Percentiles rank a stretch among this genome's conserved stretches.
These are phyloP conservation scores for Marasmius tenuissimus DNA, from an alignment of 1,284 basidiomycete species.

Conservation along the genomic window DNA sequence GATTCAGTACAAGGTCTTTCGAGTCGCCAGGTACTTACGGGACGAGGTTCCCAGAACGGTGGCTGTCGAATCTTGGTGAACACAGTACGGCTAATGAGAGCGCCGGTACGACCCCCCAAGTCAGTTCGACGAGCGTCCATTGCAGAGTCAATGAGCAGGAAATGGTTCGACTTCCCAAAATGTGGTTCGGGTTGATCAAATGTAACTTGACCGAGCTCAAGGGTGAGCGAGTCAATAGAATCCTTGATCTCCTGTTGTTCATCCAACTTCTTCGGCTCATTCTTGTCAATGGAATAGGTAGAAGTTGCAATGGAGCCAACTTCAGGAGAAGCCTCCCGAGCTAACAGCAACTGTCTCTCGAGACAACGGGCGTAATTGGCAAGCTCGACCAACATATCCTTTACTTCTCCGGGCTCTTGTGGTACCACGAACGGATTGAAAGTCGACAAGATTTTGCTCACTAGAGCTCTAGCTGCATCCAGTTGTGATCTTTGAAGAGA, in stretches of 20 bases:
- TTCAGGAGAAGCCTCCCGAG: neutral
- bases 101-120: no score
- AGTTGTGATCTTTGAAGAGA: neutral
- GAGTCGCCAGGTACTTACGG: constrained; percentile 16
- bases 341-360: constrained; percentile 8
- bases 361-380: constrained; percentile 13
- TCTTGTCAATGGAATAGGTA: neutral
- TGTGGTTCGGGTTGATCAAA: neutral
- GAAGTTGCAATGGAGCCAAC: neutral
- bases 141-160: neutral
- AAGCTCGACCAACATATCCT: constrained; percentile 11
- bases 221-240: neutral
- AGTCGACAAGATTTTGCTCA: constrained; percentile 3
- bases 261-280: neutral
- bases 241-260: neutral
- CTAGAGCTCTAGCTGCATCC: neutral
- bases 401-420: constrained; percentile 15
- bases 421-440: constrained; percentile 2
- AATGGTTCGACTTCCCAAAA: neutral
- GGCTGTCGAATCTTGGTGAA: neutral
- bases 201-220: no score
- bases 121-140: neutral
- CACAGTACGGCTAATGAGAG: neutral
- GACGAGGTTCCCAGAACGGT: neutral
- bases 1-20: neutral